phyloP scores from a whole-genome alignment of 73 alveolate species.

The Durusdinium trenchii region DNA sequence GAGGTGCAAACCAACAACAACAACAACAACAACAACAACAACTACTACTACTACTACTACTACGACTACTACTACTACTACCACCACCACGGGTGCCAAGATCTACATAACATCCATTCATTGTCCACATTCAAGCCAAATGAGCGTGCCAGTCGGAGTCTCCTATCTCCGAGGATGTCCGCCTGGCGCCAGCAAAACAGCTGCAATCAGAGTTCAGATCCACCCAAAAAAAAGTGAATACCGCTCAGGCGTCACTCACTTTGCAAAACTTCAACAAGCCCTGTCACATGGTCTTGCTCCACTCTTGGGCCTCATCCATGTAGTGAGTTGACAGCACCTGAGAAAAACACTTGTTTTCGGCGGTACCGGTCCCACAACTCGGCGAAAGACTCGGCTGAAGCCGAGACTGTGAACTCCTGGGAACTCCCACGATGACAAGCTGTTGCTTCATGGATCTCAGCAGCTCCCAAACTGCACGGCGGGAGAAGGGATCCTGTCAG shows the following conservation, averaged over 20 bases:
- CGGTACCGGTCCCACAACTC: neutral
- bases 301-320: constrained; percentile 97
- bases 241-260: neutral
- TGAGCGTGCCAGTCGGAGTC: neutral
- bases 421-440: constrained; percentile 21
- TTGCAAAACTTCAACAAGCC: neutral
- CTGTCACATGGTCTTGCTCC: neutral
- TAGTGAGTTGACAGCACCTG: constrained; percentile 97
- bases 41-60: too few species aligned
- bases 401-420: neutral
- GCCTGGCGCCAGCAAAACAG: constrained; percentile 80
- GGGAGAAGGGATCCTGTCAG: constrained; percentile 96
- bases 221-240: neutral
- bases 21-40: neutral
- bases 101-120: neutral
- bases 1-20: neutral
- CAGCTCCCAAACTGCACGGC: constrained; percentile 97
- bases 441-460: constrained; percentile 92
- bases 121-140: neutral
- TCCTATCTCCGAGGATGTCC: constrained; percentile 96
- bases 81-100: neutral
- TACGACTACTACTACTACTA: too few species aligned
- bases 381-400: neutral
- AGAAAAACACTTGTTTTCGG: neutral
- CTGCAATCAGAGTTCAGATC: too few species aligned